A percentile compares a stretch with the other conserved stretches of the same genome.
Evolutionary conservation across 345 rosid species (phyloP).

Genomic region (Microcos paniculata): DNA sequence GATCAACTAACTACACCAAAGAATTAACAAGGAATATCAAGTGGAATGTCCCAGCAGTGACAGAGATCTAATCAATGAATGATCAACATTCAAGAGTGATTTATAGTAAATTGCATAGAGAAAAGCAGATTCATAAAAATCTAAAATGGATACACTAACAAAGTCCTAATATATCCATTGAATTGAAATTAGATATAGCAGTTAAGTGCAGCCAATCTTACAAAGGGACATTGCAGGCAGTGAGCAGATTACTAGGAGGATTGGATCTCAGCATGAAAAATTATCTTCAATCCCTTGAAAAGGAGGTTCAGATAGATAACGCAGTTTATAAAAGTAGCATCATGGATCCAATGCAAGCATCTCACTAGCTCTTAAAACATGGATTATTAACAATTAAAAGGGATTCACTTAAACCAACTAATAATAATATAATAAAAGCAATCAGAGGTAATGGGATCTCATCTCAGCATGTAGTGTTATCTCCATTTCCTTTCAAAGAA

Average conservation of each 20-base stretch:
- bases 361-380: not conserved
- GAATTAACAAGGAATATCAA: too few relatives aligned
- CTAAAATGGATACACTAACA: too few relatives aligned
- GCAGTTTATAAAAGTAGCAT: slow-evolving; percentile 11
- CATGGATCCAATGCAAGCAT: slow-evolving; percentile 1
- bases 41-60: too few relatives aligned
- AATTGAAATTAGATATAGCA: not conserved
- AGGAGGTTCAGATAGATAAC: slow-evolving; percentile 13
- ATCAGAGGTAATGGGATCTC: not conserved
- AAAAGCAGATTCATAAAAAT: too few relatives aligned
- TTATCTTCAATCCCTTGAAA: not conserved
- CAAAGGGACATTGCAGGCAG: not conserved
- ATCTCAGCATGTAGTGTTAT: not conserved
- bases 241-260: not conserved
- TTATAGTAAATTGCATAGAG: too few relatives aligned
- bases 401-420: not conserved
- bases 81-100: too few relatives aligned
- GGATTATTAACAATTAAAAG: not conserved
- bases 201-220: not conserved
- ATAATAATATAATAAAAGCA: not conserved
- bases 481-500: slow-evolving; percentile 8
- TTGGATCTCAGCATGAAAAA: slow-evolving; percentile 3
- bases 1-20: too few relatives aligned
- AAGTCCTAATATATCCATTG: not conserved
- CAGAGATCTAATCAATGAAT: too few relatives aligned